phyloP scores from a whole-genome alignment of 305 asterid species.

The Ilex paraguariensis region DNA sequence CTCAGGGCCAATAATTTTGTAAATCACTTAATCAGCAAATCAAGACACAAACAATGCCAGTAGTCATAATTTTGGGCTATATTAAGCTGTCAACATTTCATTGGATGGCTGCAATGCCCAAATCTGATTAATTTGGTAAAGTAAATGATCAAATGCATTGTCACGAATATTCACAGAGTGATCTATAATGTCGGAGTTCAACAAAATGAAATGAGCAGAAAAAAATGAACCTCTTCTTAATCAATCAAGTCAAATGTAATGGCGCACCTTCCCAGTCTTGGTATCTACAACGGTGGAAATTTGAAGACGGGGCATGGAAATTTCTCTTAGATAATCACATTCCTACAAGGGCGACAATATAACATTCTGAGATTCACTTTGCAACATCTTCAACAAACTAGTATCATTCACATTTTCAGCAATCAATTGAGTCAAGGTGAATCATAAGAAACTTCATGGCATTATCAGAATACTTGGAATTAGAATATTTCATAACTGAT shows the following conservation, averaged over 20 bases:
- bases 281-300: conserved; percentile 81
- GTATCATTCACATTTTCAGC: too few relatives aligned
- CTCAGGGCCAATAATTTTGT: too few relatives aligned
- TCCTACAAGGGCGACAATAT: conserved; percentile 42
- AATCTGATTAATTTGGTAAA: not conserved
- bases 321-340: conserved; percentile 78
- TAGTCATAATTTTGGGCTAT: too few relatives aligned
- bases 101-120: not conserved
- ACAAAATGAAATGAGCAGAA: not conserved
- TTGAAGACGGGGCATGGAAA: conserved; percentile 67
- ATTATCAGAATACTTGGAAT: too few relatives aligned
- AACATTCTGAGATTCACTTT: not conserved
- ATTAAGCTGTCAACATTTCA: too few relatives aligned
- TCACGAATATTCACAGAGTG: not conserved
- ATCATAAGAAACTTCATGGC: too few relatives aligned
- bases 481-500: too few relatives aligned
- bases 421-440: too few relatives aligned
- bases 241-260: conserved; percentile 3
- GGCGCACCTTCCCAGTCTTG: conserved; percentile 76
- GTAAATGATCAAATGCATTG: not conserved
- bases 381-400: too few relatives aligned
- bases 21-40: too few relatives aligned
- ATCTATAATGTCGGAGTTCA: not conserved
- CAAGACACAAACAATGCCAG: too few relatives aligned
- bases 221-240: not conserved